These are phyloP conservation scores for Candida sonorensis DNA, from an alignment of 805 yeast genomes.

Conservation along the genomic window DNA sequence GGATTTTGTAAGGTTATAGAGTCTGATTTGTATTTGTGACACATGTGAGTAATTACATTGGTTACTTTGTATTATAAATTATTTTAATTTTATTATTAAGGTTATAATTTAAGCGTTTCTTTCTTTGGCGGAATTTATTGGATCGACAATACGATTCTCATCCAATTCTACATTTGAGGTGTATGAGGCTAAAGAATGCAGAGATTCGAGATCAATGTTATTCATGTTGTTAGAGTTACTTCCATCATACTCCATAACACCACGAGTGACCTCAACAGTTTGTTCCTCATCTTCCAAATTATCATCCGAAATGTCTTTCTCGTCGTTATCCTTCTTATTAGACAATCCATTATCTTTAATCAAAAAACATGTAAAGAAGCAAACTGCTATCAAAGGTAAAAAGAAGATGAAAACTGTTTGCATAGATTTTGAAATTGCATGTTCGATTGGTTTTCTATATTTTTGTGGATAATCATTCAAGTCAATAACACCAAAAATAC, in stretches of 20 bases:
- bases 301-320: background rate
- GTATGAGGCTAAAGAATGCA: too few species aligned
- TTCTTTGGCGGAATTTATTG: too few species aligned
- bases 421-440: constrained; percentile 26
- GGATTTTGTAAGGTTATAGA: constrained; percentile 8
- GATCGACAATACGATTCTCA: too few species aligned
- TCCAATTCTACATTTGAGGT: too few species aligned
- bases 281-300: background rate
- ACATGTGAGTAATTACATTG: too few species aligned
- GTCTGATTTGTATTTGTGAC: constrained; percentile 1
- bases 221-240: too few species aligned
- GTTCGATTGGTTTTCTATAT: constrained; percentile 18
- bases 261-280: background rate
- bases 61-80: too few species aligned
- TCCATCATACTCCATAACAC: too few species aligned
- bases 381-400: constrained; percentile 30
- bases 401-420: constrained; percentile 28
- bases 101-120: too few species aligned
- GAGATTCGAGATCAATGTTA: too few species aligned
- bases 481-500: constrained; percentile 27
- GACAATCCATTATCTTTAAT: constrained; percentile 34
- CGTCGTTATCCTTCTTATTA: background rate
- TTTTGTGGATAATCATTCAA: constrained; percentile 12
- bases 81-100: too few species aligned
- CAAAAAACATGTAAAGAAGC: constrained; percentile 26